These are phyloP conservation scores for Fusarium kyushuense DNA, from an alignment of 2,329 filamentous ascomycete species.

Conservation along the genomic window DNA sequence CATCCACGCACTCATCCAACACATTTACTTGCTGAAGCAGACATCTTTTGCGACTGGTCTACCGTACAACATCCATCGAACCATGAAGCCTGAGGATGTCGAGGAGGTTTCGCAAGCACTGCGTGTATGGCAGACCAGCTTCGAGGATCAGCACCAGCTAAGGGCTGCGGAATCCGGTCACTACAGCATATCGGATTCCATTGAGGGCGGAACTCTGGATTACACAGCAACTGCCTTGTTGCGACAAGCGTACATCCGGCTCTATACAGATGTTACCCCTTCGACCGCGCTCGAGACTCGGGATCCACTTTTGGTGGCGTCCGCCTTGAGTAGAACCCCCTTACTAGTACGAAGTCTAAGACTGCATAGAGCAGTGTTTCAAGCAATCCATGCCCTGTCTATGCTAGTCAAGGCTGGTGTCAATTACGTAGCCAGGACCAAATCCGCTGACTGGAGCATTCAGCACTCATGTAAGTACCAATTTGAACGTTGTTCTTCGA, in stretches of 20 bases:
- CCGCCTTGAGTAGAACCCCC: conserved; percentile 69
- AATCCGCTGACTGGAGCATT: conserved; percentile 72
- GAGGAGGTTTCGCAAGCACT: conserved; percentile 68
- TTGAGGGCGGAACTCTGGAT: conserved; percentile 70
- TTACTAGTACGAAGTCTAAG: conserved; percentile 69
- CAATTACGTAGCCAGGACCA: conserved; percentile 71
- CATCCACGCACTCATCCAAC: conserved; percentile 78
- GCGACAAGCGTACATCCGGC: conserved; percentile 71
- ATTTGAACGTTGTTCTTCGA: not conserved
- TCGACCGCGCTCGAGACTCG: conserved; percentile 73
- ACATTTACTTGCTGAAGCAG: conserved; percentile 77
- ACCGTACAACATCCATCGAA: conserved; percentile 63
- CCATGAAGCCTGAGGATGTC: conserved; percentile 66
- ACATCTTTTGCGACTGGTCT: conserved; percentile 65
- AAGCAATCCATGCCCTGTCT: conserved; percentile 75
- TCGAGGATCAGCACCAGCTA: conserved; percentile 67
- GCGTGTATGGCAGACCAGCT: conserved; percentile 68
- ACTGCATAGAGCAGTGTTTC: conserved; percentile 73
- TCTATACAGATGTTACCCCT: conserved; percentile 74
- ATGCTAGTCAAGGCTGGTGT: conserved; percentile 74
- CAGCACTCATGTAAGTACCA: conserved; percentile 67
- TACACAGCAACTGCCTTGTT: conserved; percentile 74
- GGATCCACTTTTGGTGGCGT: conserved; percentile 71
- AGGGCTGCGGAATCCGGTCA: conserved; percentile 62
- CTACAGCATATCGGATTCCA: conserved; percentile 62